phyloP scores from a whole-genome alignment of 306 rosid genomes.

The Acacia crassicarpa region DNA sequence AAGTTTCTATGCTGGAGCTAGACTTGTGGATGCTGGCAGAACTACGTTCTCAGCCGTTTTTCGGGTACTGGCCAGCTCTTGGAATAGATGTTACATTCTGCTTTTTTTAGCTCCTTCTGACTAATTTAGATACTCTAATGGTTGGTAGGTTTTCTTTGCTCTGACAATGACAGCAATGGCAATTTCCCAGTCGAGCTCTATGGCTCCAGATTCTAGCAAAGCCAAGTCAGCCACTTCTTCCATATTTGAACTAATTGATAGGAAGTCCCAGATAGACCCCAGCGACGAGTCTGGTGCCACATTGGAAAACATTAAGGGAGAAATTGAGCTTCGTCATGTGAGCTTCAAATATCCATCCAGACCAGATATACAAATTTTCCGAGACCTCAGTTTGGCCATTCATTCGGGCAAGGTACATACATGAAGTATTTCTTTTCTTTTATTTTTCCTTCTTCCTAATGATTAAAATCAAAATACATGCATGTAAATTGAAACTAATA shows the following conservation, averaged over 20 bases:
- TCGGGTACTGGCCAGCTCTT: slow-evolving; percentile 35
- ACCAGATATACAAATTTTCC: slow-evolving; percentile 65
- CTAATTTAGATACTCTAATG: not conserved
- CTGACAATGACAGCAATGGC: slow-evolving; percentile 73
- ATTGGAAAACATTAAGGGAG: slow-evolving; percentile 52
- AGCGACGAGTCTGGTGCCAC: slow-evolving; percentile 57
- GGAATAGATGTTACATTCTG: not conserved
- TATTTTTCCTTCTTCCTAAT: not conserved
- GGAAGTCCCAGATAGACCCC: slow-evolving; percentile 61
- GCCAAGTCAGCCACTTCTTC: slow-evolving; percentile 70
- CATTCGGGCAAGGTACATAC: slow-evolving; percentile 63
- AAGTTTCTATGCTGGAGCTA: slow-evolving; percentile 73
- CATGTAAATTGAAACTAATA: not conserved
- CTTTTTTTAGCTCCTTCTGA: not conserved
- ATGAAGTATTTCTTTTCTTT: not conserved
- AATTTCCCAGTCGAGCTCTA: slow-evolving; percentile 60
- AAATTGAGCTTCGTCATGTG: slow-evolving; percentile 60
- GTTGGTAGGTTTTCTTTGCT: slow-evolving; percentile 70
- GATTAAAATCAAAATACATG: not conserved
- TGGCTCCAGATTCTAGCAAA: slow-evolving; percentile 59
- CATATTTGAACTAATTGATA: slow-evolving; percentile 59
- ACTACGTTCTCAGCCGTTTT: slow-evolving; percentile 59
- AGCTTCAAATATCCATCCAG: slow-evolving; percentile 76
- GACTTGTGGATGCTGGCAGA: slow-evolving; percentile 47
- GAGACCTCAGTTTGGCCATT: slow-evolving; percentile 61